A percentile compares a stretch with the other conserved stretches of the same genome.
These are phyloP conservation scores for Claviceps humidiphila DNA, from an alignment of 2,329 filamentous ascomycete species.

Conservation along the genomic window DNA sequence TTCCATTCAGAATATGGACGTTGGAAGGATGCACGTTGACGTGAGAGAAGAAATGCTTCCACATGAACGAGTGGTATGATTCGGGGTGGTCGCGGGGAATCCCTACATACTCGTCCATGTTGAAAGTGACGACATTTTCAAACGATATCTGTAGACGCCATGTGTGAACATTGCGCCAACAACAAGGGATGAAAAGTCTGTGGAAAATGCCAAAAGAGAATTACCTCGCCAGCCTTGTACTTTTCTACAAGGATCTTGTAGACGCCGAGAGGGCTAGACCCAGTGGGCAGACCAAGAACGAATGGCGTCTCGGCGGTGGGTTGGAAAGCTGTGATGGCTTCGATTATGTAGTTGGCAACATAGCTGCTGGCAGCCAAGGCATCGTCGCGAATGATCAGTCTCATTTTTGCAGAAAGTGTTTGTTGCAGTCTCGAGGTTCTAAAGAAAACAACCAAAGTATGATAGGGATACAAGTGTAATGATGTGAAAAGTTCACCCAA, in stretches of 20 bases:
- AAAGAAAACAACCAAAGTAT: neutral
- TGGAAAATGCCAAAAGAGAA: neutral
- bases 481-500: neutral
- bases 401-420: slow-evolving; percentile 37
- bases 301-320: slow-evolving; percentile 63
- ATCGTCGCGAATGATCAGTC: slow-evolving; percentile 71
- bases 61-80: slow-evolving; percentile 88
- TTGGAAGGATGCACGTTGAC: slow-evolving; percentile 71
- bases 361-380: slow-evolving; percentile 56
- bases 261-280: slow-evolving; percentile 65
- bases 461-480: neutral
- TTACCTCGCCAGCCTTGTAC: slow-evolving; percentile 50
- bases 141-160: slow-evolving; percentile 51
- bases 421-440: slow-evolving; percentile 6
- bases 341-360: slow-evolving; percentile 71
- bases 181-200: neutral
- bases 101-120: slow-evolving; percentile 87
- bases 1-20: slow-evolving; percentile 75
- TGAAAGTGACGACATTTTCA: slow-evolving; percentile 80
- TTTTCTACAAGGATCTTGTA: slow-evolving; percentile 63
- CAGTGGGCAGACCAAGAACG: slow-evolving; percentile 71
- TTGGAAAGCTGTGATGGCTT: slow-evolving; percentile 64
- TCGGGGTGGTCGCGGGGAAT: slow-evolving; percentile 72
- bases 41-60: slow-evolving; percentile 79
- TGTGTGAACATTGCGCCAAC: too few relatives aligned